phyloP scores from a whole-genome alignment of 2,329 filamentous ascomycete species.

The Fusarium sp. region DNA sequence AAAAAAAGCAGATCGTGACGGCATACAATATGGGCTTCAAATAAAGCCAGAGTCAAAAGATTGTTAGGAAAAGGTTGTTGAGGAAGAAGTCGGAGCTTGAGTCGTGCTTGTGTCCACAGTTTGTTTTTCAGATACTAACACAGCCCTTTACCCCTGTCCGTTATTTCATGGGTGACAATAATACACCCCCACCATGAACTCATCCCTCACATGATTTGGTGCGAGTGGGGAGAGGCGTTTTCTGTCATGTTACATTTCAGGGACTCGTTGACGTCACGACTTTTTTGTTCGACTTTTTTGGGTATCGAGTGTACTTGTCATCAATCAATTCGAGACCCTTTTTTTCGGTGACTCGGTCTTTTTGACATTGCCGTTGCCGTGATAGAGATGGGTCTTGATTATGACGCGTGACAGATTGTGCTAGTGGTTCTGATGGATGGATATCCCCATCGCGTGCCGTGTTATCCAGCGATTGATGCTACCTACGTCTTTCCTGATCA shows the following conservation, averaged over 20 bases:
- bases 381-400: background rate
- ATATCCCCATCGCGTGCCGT: conserved; percentile 9
- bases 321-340: background rate
- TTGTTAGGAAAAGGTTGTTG: background rate
- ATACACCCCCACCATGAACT: background rate
- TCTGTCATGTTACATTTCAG: background rate
- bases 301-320: conserved; percentile 22
- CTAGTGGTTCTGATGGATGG: background rate
- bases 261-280: conserved; percentile 33
- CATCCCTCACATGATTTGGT: background rate
- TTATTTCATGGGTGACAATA: background rate
- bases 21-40: background rate
- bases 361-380: background rate
- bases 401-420: background rate
- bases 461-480: background rate
- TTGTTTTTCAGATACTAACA: background rate
- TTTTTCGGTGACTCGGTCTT: background rate
- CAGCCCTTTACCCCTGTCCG: background rate
- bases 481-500: background rate
- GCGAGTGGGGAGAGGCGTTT: background rate
- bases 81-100: background rate
- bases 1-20: background rate
- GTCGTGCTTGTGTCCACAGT: background rate
- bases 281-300: conserved; percentile 3
- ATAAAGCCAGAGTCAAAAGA: background rate